These are phyloP conservation scores for Vicia sativa DNA, from an alignment of 306 rosid genomes.

Conservation along the genomic window DNA sequence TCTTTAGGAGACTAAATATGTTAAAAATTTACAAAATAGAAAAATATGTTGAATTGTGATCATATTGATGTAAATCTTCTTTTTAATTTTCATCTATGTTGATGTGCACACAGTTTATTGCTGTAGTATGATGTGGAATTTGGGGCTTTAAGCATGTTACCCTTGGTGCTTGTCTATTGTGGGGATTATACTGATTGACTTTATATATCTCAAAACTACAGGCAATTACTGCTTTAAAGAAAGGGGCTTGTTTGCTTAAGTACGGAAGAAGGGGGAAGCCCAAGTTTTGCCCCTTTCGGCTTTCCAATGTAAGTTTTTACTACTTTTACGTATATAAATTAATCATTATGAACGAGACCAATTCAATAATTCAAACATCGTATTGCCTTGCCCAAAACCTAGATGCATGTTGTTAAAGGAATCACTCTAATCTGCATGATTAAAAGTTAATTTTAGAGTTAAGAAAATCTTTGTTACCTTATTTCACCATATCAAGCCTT, in stretches of 20 bases:
- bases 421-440: not conserved
- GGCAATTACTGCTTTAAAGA: conserved; percentile 97
- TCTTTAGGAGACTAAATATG: conserved; percentile 19
- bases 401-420: not conserved
- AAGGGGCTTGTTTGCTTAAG: conserved; percentile 93
- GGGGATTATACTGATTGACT: conserved; percentile 35
- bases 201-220: conserved; percentile 48
- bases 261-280: conserved; percentile 99
- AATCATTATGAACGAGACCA: not conserved
- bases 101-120: conserved; percentile 27
- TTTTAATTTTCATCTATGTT: conserved; percentile 19
- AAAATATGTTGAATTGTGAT: conserved; percentile 18
- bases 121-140: conserved; percentile 11
- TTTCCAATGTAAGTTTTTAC: conserved; percentile 81
- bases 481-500: not conserved
- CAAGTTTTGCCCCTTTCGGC: conserved; percentile 91
- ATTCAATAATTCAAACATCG: too few species aligned
- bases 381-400: too few species aligned
- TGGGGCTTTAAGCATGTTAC: conserved; percentile 11
- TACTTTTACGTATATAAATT: conserved; percentile 23
- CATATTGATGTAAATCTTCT: conserved; percentile 5
- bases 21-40: conserved; percentile 19
- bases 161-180: conserved; percentile 1
- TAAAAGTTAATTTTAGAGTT: not conserved
- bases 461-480: not conserved